Conservation (phyloP, 176 grass and related monocot species). For the Oryza officinalis region DNA sequence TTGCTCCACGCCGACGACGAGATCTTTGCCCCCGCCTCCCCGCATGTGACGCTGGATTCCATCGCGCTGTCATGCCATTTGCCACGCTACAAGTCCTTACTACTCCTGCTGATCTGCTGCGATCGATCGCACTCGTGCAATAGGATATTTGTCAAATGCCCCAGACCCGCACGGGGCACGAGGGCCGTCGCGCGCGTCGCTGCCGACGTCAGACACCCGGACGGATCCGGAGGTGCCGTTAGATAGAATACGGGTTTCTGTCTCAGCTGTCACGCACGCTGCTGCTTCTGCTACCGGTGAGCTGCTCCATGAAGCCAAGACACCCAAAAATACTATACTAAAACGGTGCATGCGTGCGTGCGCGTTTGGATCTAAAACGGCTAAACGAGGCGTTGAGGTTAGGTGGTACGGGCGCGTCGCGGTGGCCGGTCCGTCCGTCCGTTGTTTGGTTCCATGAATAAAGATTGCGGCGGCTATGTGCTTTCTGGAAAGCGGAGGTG, state of each 20-base stretch:
- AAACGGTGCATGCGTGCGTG: not conserved
- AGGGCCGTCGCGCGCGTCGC: not conserved
- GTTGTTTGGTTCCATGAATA: not conserved
- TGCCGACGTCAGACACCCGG: not conserved
- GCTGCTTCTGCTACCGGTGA: not conserved
- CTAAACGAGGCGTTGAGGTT: not conserved
- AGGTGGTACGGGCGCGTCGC: not conserved
- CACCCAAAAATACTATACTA: not conserved
- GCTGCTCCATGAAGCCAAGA: not conserved
- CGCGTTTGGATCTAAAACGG: not conserved
- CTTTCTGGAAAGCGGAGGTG: not conserved
- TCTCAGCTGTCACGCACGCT: not conserved
- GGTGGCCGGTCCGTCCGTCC: not conserved
- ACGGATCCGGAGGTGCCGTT: not conserved
- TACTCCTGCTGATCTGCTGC: too few species aligned
- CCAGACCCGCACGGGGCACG: conserved; percentile 38
- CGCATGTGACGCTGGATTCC: not conserved
- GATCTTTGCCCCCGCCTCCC: conserved; percentile 21
- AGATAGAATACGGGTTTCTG: not conserved
- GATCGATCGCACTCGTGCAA: not conserved
- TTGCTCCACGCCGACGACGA: not conserved
- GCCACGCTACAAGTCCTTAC: not conserved
- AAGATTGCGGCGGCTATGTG: not conserved
- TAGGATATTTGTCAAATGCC: conserved; percentile 28
- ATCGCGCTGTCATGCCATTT: not conserved